Conservation (phyloP, 2,329 filamentous ascomycete genomes). For the Colletotrichum magnum region DNA sequence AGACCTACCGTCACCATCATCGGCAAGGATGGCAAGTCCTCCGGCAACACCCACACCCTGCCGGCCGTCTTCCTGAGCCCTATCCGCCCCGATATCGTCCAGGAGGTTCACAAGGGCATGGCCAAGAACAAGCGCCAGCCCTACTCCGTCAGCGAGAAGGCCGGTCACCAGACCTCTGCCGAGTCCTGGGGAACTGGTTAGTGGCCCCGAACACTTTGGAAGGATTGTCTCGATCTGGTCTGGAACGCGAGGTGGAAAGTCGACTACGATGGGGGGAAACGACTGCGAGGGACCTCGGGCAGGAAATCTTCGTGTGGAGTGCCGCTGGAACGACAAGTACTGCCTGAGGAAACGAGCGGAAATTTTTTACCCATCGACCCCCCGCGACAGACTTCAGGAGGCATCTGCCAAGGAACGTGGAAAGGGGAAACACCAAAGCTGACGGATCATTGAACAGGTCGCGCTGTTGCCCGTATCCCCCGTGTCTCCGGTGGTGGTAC, state of each 20-base stretch:
- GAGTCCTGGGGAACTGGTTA: conserved; percentile 99
- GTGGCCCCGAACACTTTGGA: conserved; percentile 55
- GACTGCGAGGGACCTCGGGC: conserved; percentile 29
- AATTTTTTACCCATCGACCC: neutral
- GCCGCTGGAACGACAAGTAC: conserved; percentile 8
- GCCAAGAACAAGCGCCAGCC: conserved; percentile 99
- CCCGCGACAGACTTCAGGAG: conserved; percentile 1
- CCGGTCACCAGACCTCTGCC: conserved; percentile 99
- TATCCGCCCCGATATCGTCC: conserved; percentile 99
- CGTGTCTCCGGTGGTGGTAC: conserved; percentile 99
- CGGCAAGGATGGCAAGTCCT: conserved; percentile 94
- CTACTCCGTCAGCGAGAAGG: conserved; percentile 99
- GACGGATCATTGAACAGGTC: conserved; percentile 70
- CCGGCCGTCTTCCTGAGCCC: conserved; percentile 97
- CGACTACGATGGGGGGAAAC: neutral
- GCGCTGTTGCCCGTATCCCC: conserved; percentile 99
- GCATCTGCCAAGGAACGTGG: conserved; percentile 8
- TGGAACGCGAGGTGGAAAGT: neutral
- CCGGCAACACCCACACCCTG: conserved; percentile 89
- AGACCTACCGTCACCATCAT: conserved; percentile 98
- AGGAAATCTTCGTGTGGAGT: conserved; percentile 5
- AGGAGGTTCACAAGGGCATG: conserved; percentile 99
- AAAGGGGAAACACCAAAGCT: conserved; percentile 24
- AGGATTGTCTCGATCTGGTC: conserved; percentile 1
- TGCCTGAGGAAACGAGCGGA: conserved; percentile 22